Base-by-base conservation (phyloP, 495 filamentous ascomycete species). In the Pseudevernia furfuracea region DNA sequence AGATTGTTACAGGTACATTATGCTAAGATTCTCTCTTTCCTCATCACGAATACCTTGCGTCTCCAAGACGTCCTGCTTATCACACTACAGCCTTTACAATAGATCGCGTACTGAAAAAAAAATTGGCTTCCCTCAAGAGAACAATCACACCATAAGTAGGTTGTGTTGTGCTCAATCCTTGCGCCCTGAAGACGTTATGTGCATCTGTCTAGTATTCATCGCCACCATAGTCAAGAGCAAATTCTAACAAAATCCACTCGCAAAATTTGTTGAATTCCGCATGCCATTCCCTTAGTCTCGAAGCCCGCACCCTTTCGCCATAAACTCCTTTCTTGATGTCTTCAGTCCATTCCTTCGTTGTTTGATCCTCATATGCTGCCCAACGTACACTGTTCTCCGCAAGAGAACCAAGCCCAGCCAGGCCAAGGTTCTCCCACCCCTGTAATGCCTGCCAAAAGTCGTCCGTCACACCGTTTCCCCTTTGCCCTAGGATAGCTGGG, bases 381-480 rank as follows among this genome's bases (percentile, higher is more conserved):
- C 89, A 97, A 37, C 88, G 81, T 46, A 98, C 86, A 61, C 91
- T 95, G 64, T 95, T 97, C 78, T 96, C 91, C 19, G 89, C 93
- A 69, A 98, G 79, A 68, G 86, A 87, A 7, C 91, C 93, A 46
- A 93, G 74, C 1, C 90, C 90, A 23, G 87, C 89, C 15, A 71
- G 71, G 41, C 91, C 94, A 32, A 96, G 81, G 67, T 90, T 93
- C 61, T 95, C 84, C 77, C 91, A 89, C 3, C 87, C 89, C 69
- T 94, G 90, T 46, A 97, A 75, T 9, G 89, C 89, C 74, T 93
- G 90, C 91, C 91, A 96, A 74, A 93, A 95, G 71, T 96, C 90
- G 73, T 94, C 86, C 6, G 88, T 92, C 78, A 91, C 83, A 30
- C 88, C 89, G 41, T 85, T 88, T 21, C 76, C 80, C 62, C 87